These are phyloP conservation scores for Basipetospora chlamydospora DNA, from an alignment of 2,329 filamentous ascomycete species.

Conservation along the genomic window DNA sequence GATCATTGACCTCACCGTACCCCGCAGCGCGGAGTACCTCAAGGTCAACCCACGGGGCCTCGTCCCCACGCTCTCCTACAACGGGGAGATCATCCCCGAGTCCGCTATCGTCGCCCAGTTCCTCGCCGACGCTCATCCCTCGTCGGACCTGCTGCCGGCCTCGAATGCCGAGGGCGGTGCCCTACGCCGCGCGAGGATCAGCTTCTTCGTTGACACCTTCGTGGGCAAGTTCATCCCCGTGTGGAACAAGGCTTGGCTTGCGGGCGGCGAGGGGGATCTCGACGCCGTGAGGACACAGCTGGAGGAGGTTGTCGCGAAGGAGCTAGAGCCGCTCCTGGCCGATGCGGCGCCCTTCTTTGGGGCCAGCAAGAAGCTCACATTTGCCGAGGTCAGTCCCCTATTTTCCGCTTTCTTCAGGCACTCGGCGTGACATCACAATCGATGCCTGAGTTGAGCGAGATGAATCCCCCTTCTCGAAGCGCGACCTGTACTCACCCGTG, in stretches of 20 bases:
- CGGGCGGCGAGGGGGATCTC: constrained; percentile 33
- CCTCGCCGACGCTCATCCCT: constrained; percentile 53
- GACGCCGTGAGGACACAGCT: constrained; percentile 32
- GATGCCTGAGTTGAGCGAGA: no score
- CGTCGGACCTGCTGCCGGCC: constrained; percentile 48
- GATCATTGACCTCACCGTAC: constrained; percentile 54
- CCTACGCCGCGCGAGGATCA: constrained; percentile 48
- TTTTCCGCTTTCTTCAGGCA: not conserved
- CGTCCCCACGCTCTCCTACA: constrained; percentile 55
- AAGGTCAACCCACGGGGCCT: constrained; percentile 66
- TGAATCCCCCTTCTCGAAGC: no score
- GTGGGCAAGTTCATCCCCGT: constrained; percentile 41
- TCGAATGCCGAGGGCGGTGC: constrained; percentile 37
- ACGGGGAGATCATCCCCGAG: constrained; percentile 55
- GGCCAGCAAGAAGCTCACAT: constrained; percentile 47
- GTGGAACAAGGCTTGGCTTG: constrained; percentile 30
- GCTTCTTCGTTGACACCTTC: constrained; percentile 61
- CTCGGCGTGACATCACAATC: no score
- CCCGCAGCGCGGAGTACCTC: constrained; percentile 60
- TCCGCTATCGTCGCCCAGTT: constrained; percentile 62
- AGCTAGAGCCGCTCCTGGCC: constrained; percentile 56
- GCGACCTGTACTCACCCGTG: not conserved
- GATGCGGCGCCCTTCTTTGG: constrained; percentile 47
- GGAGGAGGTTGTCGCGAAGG: constrained; percentile 46
- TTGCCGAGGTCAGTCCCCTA: constrained; percentile 49